Evolutionary conservation across 805 yeast species (phyloP), one percentile per base, ranked within the genome.

Genomic region (Nakazawaea siamensis): DNA sequence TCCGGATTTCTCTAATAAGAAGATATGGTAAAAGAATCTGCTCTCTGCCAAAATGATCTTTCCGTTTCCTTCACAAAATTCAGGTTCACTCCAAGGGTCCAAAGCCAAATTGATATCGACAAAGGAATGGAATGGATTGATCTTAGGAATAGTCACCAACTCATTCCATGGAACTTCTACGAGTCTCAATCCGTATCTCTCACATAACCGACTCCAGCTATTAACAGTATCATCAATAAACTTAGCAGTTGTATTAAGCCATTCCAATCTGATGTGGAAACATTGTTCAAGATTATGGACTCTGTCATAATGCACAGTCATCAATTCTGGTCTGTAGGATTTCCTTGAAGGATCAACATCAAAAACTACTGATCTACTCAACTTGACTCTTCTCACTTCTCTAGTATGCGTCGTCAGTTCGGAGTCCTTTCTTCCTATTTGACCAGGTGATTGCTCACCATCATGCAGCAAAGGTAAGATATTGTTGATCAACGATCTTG

Each of bases 261-360:
- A 92, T 52, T 92, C 97, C 11, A 90, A 55, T 31, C 95, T 65
- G 21, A 92, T 70, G 50, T 90, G 97, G 60, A 79, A 92, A 51
- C 97, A 88, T 48, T 88, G 95, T 45, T 83, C 90, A 0, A 97
- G 96, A 50, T 88, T 90, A 53, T 87, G 96, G 3, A 88, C 88
- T 29, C 79, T 69, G 52, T 92, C 99, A 49, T 85, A 84, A 56
- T 90, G 97, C 1, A 92, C 86, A 5, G 76, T 75, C 29, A 87
- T 64, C 2, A 77, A 55, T 46, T 92, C 98, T 0, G 81, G 80
- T 37, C 87, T 73, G 54, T 76, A 76, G 0, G 96, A 85, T 40
- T 75, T 68, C 2, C 65, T 62, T 19, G 67, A 59, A 0, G 90
- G 83, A 51, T 92, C 98, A 13, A 86, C 71, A 52, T 90, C 84